These are phyloP conservation scores for Escovopsis sp. DNA, from an alignment of 2,329 filamentous ascomycete genomes.

Conservation along the genomic window DNA sequence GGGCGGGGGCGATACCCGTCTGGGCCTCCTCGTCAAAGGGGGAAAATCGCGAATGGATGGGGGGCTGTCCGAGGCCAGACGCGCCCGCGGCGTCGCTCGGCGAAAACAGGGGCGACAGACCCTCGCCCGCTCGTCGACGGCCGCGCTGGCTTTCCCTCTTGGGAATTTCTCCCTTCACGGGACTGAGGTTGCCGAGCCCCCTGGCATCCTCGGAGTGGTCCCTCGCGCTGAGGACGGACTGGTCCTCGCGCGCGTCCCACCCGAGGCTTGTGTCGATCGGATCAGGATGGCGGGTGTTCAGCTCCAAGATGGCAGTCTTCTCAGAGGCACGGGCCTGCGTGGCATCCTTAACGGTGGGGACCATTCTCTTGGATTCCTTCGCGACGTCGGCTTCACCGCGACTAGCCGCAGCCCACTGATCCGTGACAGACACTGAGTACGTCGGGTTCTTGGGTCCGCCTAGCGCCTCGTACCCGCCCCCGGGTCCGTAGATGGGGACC, in stretches of 20 bases:
- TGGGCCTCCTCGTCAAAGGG: constrained; percentile 30
- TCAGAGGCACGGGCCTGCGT: constrained; percentile 21
- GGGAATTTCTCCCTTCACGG: constrained; percentile 20
- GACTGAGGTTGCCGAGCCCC: constrained; percentile 23
- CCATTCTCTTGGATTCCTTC: constrained; percentile 51
- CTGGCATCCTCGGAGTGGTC: constrained; percentile 19
- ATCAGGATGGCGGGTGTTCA: constrained; percentile 24
- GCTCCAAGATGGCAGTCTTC: constrained; percentile 26
- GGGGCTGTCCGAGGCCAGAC: constrained; percentile 13
- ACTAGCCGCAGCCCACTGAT: constrained; percentile 48
- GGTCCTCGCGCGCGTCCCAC: constrained; percentile 9
- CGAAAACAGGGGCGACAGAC: constrained; percentile 19
- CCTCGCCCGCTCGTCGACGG: constrained; percentile 33
- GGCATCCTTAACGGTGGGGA: constrained; percentile 29
- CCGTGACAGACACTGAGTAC: constrained; percentile 64
- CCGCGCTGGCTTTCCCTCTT: constrained; percentile 32
- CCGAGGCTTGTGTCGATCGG: constrained; percentile 11
- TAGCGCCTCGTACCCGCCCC: constrained; percentile 47
- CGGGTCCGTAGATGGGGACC: constrained; percentile 72
- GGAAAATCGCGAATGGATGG: constrained; percentile 15
- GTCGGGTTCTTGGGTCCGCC: constrained; percentile 59
- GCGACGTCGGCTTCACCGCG: constrained; percentile 42
- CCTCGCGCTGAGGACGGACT: constrained; percentile 6
- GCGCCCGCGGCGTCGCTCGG: constrained; percentile 12
- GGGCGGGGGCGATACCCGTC: constrained; percentile 18